Base-by-base conservation (phyloP, 2,329 filamentous ascomycete genomes). In the Neopestalotiopsis sp. region DNA sequence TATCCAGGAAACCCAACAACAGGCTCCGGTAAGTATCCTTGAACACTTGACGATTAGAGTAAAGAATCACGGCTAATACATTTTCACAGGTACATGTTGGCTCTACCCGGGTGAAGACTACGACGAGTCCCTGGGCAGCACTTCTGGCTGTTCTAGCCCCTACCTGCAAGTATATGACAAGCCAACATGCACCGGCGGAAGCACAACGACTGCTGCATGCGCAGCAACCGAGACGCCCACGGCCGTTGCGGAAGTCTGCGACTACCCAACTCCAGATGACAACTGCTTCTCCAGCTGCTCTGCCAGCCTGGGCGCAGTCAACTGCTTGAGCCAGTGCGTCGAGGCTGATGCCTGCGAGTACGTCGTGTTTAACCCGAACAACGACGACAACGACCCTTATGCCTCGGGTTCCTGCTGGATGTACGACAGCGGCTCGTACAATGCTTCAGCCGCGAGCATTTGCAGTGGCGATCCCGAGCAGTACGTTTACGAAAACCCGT, bases 301-400 rank as follows among this genome's bases (percentile, higher is more conserved):
- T 20, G 61, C 61, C 17, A 42, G 38, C 20, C 2, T 2, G 4
- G 13, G 61, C 34, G 61, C 38, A 10, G 34, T 17, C 14, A 6
- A 42, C 61, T 63, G 61, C 61, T 32, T 63, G 61, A 63, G 61
- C n/a, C 61, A 42, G 7, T 63, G 61, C 12, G 61, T 30, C 30
- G 20, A 38, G 38, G 61, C 61, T 34, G 61, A 34, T 32, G 28
- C 30, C 34, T 63, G 61, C 61, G 42, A 30, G 32, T 63, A 63
- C 61, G 61, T 63, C 30, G 61, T 63, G n/a, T 63, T 40, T 17
- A 63, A 63, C 20, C 61, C 61, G 17, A 4, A 63, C 20, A 63
- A 63, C 61, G 24, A 28, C 17, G 34, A 42, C 32, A 24, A 63
- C n/a, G n/a, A 30, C 12, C 61, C 30, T 1, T 63, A 63, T 24